Percentiles rank a stretch among this genome's conserved stretches.
These are phyloP conservation scores for Apophysomyces elegans DNA, from an alignment of 371 early-diverging fungal species.

Conservation along the genomic window DNA sequence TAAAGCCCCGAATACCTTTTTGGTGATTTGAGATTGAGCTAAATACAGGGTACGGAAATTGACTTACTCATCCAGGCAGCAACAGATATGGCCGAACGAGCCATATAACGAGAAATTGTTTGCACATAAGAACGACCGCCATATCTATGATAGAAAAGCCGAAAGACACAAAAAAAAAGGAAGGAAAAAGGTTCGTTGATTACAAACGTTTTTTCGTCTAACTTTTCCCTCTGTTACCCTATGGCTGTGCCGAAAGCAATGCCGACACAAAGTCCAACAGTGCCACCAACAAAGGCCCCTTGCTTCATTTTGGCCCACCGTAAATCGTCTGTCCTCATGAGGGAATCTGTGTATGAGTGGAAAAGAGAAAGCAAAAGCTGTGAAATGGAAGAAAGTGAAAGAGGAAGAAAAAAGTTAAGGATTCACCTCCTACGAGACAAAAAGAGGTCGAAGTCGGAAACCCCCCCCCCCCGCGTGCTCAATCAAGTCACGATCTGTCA, in stretches of 20 bases:
- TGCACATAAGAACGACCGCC: conserved; percentile 16
- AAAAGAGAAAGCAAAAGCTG: conserved; percentile 9
- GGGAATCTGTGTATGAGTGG: not conserved
- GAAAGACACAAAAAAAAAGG: too few species aligned
- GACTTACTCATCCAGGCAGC: conserved; percentile 34
- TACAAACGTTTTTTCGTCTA: not conserved
- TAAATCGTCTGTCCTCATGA: conserved; percentile 13
- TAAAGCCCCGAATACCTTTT: conserved; percentile 22
- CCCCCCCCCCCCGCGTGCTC: not conserved
- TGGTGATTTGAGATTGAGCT: not conserved
- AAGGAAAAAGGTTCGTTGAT: not conserved
- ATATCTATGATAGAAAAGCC: conserved; percentile 1
- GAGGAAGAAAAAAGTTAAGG: conserved; percentile 13
- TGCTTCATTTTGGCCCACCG: conserved; percentile 18
- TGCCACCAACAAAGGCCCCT: conserved; percentile 18
- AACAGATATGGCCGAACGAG: conserved; percentile 25
- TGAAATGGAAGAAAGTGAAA: conserved; percentile 4
- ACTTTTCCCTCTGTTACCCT: conserved; percentile 11
- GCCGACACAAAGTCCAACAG: conserved; percentile 27
- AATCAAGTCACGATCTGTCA: too few species aligned
- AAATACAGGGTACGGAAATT: not conserved
- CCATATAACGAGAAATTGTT: conserved; percentile 28
- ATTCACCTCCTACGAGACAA: too few species aligned
- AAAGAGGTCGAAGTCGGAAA: too few species aligned
- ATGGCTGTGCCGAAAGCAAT: conserved; percentile 24